A percentile compares a stretch with the other conserved stretches of the same genome.
Evolutionary conservation across 352 stramenopile species (phyloP).

Genomic region (Thraustochytrium sp.): DNA sequence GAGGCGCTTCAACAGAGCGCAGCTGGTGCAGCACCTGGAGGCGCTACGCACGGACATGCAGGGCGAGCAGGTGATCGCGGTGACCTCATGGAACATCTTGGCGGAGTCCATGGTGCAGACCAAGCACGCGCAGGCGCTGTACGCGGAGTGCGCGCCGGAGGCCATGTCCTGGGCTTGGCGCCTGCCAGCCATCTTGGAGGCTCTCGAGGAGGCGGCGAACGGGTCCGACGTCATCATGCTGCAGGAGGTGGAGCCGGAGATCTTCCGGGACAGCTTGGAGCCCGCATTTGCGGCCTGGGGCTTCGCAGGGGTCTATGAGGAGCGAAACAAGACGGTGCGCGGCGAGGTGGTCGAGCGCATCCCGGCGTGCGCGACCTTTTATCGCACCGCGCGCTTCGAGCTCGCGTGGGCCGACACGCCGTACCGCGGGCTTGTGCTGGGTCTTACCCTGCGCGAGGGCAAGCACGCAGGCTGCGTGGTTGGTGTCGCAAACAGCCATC

Average conservation of each 20-base stretch:
- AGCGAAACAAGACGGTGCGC: background rate
- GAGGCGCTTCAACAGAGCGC: background rate
- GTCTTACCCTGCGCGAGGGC: background rate
- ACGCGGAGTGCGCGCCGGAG: background rate
- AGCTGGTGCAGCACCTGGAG: background rate
- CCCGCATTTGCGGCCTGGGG: background rate
- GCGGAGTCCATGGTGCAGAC: background rate
- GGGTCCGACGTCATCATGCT: slow-evolving; percentile 11
- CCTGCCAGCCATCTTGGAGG: background rate
- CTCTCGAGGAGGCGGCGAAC: background rate
- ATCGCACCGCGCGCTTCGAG: background rate
- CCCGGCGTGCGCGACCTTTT: slow-evolving; percentile 9
- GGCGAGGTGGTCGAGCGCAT: background rate
- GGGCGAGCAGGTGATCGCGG: background rate
- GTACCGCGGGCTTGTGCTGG: slow-evolving; percentile 3
- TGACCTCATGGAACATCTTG: slow-evolving; percentile 21
- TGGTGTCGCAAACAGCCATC: background rate
- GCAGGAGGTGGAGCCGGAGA: background rate
- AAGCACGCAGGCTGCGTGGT: background rate
- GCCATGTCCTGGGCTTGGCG: background rate
- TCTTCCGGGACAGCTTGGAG: background rate
- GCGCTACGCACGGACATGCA: background rate
- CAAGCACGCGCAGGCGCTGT: background rate
- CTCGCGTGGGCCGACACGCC: slow-evolving; percentile 1
- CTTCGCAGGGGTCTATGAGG: background rate